phyloP scores from a whole-genome alignment of 148 eudicot species.

The Rheum nobile region DNA sequence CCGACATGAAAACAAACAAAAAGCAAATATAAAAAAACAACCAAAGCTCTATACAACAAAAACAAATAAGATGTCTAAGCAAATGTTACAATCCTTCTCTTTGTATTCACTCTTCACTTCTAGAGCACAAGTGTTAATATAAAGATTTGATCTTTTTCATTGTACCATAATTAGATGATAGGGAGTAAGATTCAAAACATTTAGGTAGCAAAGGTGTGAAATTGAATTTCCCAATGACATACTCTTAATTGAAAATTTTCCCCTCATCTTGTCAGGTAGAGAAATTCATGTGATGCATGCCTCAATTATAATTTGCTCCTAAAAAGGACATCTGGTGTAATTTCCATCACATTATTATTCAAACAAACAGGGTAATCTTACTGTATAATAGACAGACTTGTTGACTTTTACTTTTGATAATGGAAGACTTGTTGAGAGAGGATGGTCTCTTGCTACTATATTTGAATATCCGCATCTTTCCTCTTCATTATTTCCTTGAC shows the following conservation, averaged over 20 bases:
- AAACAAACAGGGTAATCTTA: neutral
- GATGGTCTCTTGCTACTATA: neutral
- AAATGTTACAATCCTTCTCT: too few species aligned
- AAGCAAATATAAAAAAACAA: too few species aligned
- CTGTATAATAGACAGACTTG: neutral
- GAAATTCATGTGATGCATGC: neutral
- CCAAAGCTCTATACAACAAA: too few species aligned
- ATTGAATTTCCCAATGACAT: neutral
- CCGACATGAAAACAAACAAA: too few species aligned
- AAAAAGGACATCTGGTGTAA: neutral
- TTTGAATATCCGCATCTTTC: neutral
- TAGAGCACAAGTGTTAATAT: too few species aligned
- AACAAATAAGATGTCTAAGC: too few species aligned
- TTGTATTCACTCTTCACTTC: too few species aligned
- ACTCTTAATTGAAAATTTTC: neutral
- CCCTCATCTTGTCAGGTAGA: neutral
- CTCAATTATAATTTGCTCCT: neutral
- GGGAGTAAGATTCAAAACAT: neutral
- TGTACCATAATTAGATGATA: neutral
- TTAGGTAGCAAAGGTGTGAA: neutral
- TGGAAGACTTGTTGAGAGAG: neutral
- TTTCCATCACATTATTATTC: neutral
- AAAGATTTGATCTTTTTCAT: neutral
- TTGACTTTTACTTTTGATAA: neutral
- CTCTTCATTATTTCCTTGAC: neutral